Percentiles rank a stretch among this genome's conserved stretches.
Conservation (phyloP, 257 asterid species). For the Lithospermum erythrorhizon region DNA sequence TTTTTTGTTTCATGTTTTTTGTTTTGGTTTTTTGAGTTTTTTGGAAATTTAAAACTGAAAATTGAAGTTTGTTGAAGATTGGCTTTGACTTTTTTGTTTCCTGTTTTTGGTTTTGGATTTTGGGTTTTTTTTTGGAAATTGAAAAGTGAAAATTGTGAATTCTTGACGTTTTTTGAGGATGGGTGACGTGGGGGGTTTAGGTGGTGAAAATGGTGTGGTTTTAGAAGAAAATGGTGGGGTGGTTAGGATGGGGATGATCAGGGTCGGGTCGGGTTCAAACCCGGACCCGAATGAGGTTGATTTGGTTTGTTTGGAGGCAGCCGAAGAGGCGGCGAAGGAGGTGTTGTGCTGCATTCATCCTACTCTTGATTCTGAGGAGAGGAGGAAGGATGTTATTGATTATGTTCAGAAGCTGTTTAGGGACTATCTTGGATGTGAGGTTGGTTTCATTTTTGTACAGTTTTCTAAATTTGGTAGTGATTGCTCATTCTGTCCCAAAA, state of each 20-base stretch:
- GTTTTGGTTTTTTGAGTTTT: not conserved
- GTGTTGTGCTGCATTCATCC: slow-evolving; percentile 57
- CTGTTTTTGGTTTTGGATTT: too few relatives aligned
- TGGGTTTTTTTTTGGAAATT: too few relatives aligned
- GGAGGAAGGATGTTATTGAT: slow-evolving; percentile 53
- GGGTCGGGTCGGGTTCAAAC: too few relatives aligned
- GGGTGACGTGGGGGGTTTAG: not conserved
- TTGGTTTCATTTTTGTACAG: slow-evolving; percentile 6
- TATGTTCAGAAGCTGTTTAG: slow-evolving; percentile 55
- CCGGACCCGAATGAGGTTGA: slow-evolving; percentile 23
- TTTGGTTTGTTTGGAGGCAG: slow-evolving; percentile 45
- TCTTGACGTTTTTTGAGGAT: slow-evolving; percentile 1
- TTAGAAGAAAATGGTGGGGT: slow-evolving; percentile 9
- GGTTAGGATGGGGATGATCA: slow-evolving; percentile 13
- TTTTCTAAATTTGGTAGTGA: not conserved
- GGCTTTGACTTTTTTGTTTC: too few relatives aligned
- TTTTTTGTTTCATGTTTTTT: too few relatives aligned
- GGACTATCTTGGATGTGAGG: slow-evolving; percentile 29
- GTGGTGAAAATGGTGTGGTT: not conserved
- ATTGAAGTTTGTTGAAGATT: too few relatives aligned
- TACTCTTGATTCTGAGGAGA: slow-evolving; percentile 55
- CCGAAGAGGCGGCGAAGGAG: slow-evolving; percentile 37
- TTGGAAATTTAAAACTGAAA: too few relatives aligned
- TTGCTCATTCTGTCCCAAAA: too few relatives aligned
- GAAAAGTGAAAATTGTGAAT: too few relatives aligned